Evolutionary conservation across 805 yeast species (phyloP).

Genomic region (Blastobotrys peoriensis): DNA sequence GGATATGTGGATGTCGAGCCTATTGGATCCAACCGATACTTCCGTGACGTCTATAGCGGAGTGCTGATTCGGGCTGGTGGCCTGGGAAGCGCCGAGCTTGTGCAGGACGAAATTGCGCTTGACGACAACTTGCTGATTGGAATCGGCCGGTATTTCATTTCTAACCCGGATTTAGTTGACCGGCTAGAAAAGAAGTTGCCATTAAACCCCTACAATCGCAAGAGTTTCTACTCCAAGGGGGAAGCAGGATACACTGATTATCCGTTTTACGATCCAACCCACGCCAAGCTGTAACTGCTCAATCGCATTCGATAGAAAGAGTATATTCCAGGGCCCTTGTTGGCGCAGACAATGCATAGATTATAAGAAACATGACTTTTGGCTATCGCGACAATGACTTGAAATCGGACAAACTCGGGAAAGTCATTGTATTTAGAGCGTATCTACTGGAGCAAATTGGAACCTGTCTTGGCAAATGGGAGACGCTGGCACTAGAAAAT

Average conservation of each 20-base stretch:
- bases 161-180: conserved; percentile 51
- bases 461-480: no score
- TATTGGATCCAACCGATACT: conserved; percentile 15
- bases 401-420: no score
- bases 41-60: conserved; percentile 41
- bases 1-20: conserved; percentile 17
- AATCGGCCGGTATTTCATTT: conserved; percentile 44
- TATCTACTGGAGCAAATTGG: no score
- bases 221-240: conserved; percentile 36
- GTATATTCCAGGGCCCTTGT: no score
- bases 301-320: no score
- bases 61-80: conserved; percentile 38
- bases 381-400: no score
- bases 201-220: conserved; percentile 41
- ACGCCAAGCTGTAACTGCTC: background rate
- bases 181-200: conserved; percentile 38
- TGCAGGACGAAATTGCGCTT: conserved; percentile 24
- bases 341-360: no score
- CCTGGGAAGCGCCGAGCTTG: conserved; percentile 14
- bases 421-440: no score
- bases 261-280: conserved; percentile 7
- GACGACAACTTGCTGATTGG: conserved; percentile 27
- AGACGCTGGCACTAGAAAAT: no score
- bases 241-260: conserved; percentile 11
- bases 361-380: no score